Base-by-base conservation (phyloP, 208 protist genomes). In the Acanthamoeba healyi region DNA sequence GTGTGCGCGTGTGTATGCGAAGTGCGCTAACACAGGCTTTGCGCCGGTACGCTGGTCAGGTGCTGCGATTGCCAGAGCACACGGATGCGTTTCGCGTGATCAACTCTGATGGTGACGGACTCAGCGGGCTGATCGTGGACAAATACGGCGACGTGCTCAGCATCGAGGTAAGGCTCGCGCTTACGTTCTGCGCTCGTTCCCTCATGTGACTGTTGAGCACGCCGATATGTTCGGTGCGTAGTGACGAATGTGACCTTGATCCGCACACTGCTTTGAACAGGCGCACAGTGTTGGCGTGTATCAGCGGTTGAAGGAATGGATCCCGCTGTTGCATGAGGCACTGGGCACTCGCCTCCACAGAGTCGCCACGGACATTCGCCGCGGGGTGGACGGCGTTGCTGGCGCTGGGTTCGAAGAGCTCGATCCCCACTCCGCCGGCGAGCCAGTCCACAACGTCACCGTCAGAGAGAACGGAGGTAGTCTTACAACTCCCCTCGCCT, bases 231-330 rank as follows among this genome's bases (percentile, higher is more conserved):
- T n/a, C n/a, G n/a, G n/a, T n/a, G n/a, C n/a, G n/a, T n/a, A n/a
- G n/a, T n/a, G n/a, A n/a, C n/a, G n/a, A n/a, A n/a, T n/a, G n/a
- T n/a, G n/a, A n/a, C n/a, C n/a, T n/a, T n/a, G n/a, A n/a, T n/a
- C n/a, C n/a, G n/a, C n/a, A n/a, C n/a, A n/a, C n/a, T n/a, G n/a
- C n/a, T n/a, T n/a, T n/a, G n/a, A n/a, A n/a, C n/a, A 86, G 77
- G 77, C 44, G 46, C 77, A 86, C 77, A 86, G 77, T 29, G 77
- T 86, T n/a, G 77, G 77, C n/a, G n/a, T 86, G n/a, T 58, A 86
- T 26, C 77, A 24, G n/a, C 77, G 77, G 44, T 29, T 86, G 15
- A 32, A 61, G 29, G 77, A 61, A n/a, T 86, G 77, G 77, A 86
- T 86, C 22, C 77, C 77, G 77, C 77, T 58, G 77, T 44, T 86